These are phyloP conservation scores for Alternaria ventricosa DNA, from an alignment of 2,329 filamentous ascomycete genomes.

Conservation along the genomic window DNA sequence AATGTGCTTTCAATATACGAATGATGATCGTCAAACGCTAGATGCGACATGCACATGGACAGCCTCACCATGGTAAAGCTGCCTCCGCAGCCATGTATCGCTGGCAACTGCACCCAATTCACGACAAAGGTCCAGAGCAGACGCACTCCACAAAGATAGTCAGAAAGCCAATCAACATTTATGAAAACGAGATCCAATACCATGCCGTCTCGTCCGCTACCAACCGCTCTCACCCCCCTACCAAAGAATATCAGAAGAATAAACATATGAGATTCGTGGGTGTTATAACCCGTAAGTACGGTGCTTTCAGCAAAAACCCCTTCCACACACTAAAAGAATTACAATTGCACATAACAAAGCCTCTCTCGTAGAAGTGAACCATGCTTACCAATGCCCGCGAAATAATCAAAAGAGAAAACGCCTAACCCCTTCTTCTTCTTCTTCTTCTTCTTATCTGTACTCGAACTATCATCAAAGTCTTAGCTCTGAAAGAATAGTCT, in stretches of 20 bases:
- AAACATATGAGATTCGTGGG: conserved; percentile 44
- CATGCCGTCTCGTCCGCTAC: conserved; percentile 3
- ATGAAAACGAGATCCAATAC: conserved; percentile 4
- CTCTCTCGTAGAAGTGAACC: conserved; percentile 1
- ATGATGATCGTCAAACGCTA: not conserved
- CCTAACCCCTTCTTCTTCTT: not conserved
- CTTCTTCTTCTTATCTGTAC: not conserved
- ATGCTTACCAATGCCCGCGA: conserved; percentile 1
- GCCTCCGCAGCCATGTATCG: not conserved
- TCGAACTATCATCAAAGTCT: conserved; percentile 10
- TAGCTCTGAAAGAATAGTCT: conserved; percentile 88
- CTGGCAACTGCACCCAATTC: not conserved
- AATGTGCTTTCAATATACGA: not conserved
- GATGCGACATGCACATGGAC: not conserved
- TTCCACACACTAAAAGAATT: conserved; percentile 8
- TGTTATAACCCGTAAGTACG: conserved; percentile 11
- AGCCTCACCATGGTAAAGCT: not conserved
- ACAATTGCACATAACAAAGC: conserved; percentile 9
- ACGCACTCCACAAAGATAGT: not conserved
- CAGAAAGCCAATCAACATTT: not conserved
- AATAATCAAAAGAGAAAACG: conserved; percentile 1
- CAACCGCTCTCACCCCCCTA: conserved; percentile 1
- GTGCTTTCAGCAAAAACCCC: not conserved
- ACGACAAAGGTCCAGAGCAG: not conserved
- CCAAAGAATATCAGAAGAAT: conserved; percentile 28